These are phyloP conservation scores for Kodamaea ohmeri DNA, from an alignment of 1,139 yeast species.

Conservation along the genomic window DNA sequence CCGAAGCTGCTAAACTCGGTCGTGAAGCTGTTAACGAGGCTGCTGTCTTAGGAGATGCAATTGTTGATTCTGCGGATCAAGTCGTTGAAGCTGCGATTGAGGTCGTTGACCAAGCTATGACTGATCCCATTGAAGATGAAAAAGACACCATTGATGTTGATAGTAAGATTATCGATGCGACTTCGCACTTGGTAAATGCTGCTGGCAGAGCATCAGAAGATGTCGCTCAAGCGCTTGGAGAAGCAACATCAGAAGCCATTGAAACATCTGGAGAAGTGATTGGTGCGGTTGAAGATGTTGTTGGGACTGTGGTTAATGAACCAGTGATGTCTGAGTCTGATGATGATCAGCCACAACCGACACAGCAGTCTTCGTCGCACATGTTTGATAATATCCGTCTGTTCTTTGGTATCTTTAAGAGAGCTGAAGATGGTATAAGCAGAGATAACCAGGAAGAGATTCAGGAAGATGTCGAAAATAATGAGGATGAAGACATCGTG, in stretches of 20 bases:
- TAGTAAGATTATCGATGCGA: neutral
- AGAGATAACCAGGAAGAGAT: no score
- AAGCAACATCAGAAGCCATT: neutral
- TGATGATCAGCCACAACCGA: no score
- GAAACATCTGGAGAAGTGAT: neutral
- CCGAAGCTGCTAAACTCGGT: no score
- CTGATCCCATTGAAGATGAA: slow-evolving; percentile 5
- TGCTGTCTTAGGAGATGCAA: no score
- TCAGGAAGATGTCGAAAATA: no score
- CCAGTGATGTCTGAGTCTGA: neutral
- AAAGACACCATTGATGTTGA: neutral
- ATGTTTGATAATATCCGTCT: no score
- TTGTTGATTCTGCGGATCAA: no score
- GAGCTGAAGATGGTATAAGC: no score
- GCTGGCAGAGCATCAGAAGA: no score
- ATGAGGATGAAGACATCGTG: neutral
- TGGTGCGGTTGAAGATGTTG: neutral
- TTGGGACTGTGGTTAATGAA: neutral
- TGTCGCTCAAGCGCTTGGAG: neutral
- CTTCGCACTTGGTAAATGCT: neutral
- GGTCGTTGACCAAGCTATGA: slow-evolving; percentile 17
- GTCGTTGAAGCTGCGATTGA: slow-evolving; percentile 26
- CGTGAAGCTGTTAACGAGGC: no score
- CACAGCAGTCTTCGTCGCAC: no score
- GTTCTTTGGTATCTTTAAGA: no score